Base-by-base conservation (phyloP, 2,329 filamentous ascomycete genomes). In the Ceratocystis variospora region DNA sequence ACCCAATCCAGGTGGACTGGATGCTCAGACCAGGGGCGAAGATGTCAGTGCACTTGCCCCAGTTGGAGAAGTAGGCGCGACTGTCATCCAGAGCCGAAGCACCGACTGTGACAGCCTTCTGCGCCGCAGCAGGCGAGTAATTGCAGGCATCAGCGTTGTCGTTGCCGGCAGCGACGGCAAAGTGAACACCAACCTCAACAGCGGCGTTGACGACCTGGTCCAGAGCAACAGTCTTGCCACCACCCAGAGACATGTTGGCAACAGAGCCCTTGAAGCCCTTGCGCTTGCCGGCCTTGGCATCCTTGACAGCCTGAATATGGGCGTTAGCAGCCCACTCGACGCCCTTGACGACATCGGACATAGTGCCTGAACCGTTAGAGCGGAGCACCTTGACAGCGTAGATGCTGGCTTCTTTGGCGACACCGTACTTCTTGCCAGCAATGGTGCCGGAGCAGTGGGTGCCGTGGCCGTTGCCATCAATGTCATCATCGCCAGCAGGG, bases 61-160 rank as follows among this genome's bases (percentile, higher is more conserved):
- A 97, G 89, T 99, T 99, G 85, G 95, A 99, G 87, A 99, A 99
- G 85, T 97, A 99, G 71, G 94, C 94, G 79, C 94, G 93, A 82
- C 90, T 90, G 75, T 99, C 94, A 73, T 88, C 85, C 68, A 99
- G 85, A 72, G 90, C 94, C 59, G 91, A 96, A 71, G 94, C 94
- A 78, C 93, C 95, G 70, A 99, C 94, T 68, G 94, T 99, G 76
- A 99, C 85, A 71, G 94, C 92, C 74, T 95, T 90, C 73, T 85
- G 82, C 72, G 95, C 91, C 70, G 93, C 89, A 73, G 94, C 95
- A 68, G 94, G 94, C 50, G 94, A 99, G 85, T 97, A 99, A 82
- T 94, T 95, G 88, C 94, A 99, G 67, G 95, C 94, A 79, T 99
- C 92, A 70, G 93, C 90, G 74, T 99, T 97, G 80, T 99, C 95